Percentiles rank a stretch among this genome's conserved stretches.
These are phyloP conservation scores for Coniochaeta sp. DNA, from an alignment of 2,329 filamentous ascomycete genomes.

Conservation along the genomic window DNA sequence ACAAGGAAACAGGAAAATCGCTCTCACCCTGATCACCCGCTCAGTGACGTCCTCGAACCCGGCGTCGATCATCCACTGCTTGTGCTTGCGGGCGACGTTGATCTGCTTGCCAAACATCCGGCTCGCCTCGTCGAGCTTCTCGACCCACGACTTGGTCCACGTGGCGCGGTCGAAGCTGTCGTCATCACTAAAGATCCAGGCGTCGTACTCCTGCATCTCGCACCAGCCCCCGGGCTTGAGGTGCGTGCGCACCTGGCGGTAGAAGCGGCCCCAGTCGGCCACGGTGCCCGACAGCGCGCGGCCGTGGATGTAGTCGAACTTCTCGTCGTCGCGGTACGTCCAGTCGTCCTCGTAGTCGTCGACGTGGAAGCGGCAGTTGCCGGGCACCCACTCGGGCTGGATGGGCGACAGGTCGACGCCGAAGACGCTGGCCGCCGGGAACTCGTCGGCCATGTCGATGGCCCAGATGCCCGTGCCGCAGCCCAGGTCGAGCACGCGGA, in stretches of 20 bases:
- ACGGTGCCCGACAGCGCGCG: constrained; percentile 24
- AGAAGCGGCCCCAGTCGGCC: constrained; percentile 23
- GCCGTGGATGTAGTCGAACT: constrained; percentile 26
- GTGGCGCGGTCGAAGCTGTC: constrained; percentile 26
- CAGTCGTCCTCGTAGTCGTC: constrained; percentile 54
- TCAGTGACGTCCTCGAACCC: constrained; percentile 28
- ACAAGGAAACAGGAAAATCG: too few relatives aligned
- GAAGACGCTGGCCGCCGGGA: constrained; percentile 24
- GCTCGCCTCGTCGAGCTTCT: constrained; percentile 26
- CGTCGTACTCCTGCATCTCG: constrained; percentile 32
- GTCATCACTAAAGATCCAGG: constrained; percentile 30
- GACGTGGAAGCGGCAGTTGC: constrained; percentile 57
- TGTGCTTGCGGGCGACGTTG: constrained; percentile 27
- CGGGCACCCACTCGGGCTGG: constrained; percentile 49
- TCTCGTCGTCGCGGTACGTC: constrained; percentile 30
- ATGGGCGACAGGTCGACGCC: constrained; percentile 53
- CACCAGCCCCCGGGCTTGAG: constrained; percentile 26
- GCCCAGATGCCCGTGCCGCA: constrained; percentile 58
- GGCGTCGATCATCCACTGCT: constrained; percentile 29
- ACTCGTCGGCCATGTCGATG: constrained; percentile 49
- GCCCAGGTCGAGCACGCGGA: constrained; percentile 48
- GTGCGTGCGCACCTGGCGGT: constrained; percentile 17
- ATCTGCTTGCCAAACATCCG: constrained; percentile 28
- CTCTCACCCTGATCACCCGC: constrained; percentile 18
- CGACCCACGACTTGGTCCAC: constrained; percentile 31